Evolutionary conservation across 192 early-diverging fungal species (phyloP), one percentile per base, ranked within the genome.

Genomic region (Rhizophagus prolifer): DNA sequence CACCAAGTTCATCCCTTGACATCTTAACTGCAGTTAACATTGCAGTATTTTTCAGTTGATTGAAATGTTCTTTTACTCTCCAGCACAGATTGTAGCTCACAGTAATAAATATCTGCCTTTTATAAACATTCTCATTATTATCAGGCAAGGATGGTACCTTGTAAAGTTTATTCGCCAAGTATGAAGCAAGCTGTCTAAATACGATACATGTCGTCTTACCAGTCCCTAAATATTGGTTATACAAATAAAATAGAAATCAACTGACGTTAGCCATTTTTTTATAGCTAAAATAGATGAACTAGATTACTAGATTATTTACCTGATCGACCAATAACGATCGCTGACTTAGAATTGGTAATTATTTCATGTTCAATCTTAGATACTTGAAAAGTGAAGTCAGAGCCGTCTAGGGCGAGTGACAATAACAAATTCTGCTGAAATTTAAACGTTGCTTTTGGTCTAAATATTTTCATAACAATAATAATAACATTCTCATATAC

Each of bases 71-170:
- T 34, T 65, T 75, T 47, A 75, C 62, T 25, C 61, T 10, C 4
- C 23, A 14, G n/a, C 62, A 65, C 10, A 75, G 16, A 26, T 47
- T 16, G 4, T 26, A 2, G 23, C 62, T 75, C 41, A 54, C 21
- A 38, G 74, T 75, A 34, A 75, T 75, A 36, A 75, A 75, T 65
- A 75, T 26, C n/a, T 73, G 71, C 21, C 71, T 58, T 60, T 44
- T 73, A 23, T 25, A 13, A 21, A 19, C 31, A 72, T 31, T 28
- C 8, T 38, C 50, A 31, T 38, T 25, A 31, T n/a, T n/a, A 19
- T 19, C 19, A 41, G 41, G 2, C 25, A 4, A 71, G 5, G 46
- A 71, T 72, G 28, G n/a, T 25, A 4, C 2, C 16, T 5, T 58
- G 26, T 58, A 28, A 31, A 21, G 10, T 58, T 60, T 9, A 47